These are phyloP conservation scores for Triticum urartu DNA, from an alignment of 176 grass and related monocot genomes.

Conservation along the genomic window DNA sequence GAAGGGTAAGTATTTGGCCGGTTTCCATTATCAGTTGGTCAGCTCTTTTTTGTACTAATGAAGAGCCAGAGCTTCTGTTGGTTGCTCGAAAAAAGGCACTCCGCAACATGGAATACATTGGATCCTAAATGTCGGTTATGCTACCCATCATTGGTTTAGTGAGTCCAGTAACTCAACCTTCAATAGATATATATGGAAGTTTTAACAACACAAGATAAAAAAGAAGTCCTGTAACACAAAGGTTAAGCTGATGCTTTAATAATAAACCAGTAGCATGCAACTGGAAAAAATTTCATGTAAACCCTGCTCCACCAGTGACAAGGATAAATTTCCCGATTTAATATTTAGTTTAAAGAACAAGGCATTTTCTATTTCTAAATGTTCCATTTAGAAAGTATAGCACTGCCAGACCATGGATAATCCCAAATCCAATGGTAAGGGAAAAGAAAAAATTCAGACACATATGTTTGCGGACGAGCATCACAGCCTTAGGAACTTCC, in stretches of 20 bases:
- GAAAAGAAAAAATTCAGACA: background rate
- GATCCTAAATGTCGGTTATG: background rate
- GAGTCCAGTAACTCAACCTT: background rate
- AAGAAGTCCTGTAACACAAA: background rate
- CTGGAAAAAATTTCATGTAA: background rate
- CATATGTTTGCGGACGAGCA: background rate
- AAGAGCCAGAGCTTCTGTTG: background rate
- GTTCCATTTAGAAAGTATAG: background rate
- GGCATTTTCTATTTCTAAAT: background rate
- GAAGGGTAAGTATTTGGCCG: background rate
- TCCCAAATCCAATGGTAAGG: background rate
- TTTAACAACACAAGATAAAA: background rate
- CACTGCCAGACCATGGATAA: background rate
- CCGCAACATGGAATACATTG: background rate
- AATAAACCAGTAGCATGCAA: background rate
- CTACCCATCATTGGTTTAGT: background rate
- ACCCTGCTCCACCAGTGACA: background rate
- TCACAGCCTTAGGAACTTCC: background rate
- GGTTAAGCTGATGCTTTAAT: background rate
- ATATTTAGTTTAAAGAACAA: background rate
- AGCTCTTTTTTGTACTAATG: background rate
- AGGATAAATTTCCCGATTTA: background rate
- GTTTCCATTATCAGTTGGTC: background rate
- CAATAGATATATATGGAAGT: background rate
- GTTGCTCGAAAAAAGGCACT: background rate